phyloP scores from a whole-genome alignment of 2,329 filamentous ascomycete species.

The Ascomycota sp. region DNA sequence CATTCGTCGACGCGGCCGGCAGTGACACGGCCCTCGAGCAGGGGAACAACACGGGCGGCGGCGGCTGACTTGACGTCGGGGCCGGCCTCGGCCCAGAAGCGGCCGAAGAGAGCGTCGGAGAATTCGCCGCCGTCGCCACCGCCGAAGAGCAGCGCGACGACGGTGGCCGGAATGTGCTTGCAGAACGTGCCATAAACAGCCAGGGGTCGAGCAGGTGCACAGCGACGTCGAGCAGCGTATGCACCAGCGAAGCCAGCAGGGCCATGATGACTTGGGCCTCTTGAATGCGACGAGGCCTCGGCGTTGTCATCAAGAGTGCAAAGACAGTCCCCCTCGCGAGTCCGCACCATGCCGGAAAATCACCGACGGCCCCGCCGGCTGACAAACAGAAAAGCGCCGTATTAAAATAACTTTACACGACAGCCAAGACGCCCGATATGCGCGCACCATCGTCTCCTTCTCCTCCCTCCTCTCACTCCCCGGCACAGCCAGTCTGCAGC shows the following conservation, averaged over 20 bases:
- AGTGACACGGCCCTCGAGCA: slow-evolving; percentile 25
- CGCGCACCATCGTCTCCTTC: no score
- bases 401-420: not conserved
- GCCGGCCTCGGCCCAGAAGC: slow-evolving; percentile 37
- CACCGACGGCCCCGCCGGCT: no score
- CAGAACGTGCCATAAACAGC: slow-evolving; percentile 28
- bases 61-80: slow-evolving; percentile 24
- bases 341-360: no score
- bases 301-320: no score
- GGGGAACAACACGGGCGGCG: slow-evolving; percentile 27
- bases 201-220: slow-evolving; percentile 24
- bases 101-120: slow-evolving; percentile 33
- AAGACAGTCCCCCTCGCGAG: no score
- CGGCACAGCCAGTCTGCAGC: no score
- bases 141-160: slow-evolving; percentile 19
- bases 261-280: slow-evolving; percentile 5
- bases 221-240: slow-evolving; percentile 8
- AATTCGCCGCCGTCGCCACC: slow-evolving; percentile 8
- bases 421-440: not conserved
- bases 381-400: no score
- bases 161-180: slow-evolving; percentile 30
- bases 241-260: slow-evolving; percentile 2
- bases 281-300: no score
- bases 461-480: no score
- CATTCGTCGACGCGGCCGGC: slow-evolving; percentile 14